phyloP scores from a whole-genome alignment of 352 stramenopile species.

The Phytophthora ohioensis region DNA sequence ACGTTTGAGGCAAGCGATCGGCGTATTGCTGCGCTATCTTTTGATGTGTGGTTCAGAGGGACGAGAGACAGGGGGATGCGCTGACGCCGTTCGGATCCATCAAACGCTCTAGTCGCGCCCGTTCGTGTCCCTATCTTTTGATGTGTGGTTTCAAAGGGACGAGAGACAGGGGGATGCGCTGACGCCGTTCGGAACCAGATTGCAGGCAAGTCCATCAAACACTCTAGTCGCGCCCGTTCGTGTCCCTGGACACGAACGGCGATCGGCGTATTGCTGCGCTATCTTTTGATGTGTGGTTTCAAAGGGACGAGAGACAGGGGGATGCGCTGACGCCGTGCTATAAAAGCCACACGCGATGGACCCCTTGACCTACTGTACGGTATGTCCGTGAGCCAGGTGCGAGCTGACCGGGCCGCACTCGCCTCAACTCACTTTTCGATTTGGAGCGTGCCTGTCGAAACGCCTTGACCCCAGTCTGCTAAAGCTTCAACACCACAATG shows the following conservation, averaged over 20 bases:
- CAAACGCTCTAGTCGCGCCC: too few relatives aligned
- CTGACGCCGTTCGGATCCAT: slow-evolving; percentile 8
- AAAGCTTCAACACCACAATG: slow-evolving; percentile 14
- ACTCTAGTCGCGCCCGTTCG: too few relatives aligned
- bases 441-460: slow-evolving; percentile 40
- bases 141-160: too few relatives aligned
- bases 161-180: too few relatives aligned
- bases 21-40: slow-evolving; percentile 32
- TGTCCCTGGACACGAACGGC: slow-evolving; percentile 10
- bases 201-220: too few relatives aligned
- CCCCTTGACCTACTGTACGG: too few relatives aligned
- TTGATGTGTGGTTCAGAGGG: slow-evolving; percentile 35
- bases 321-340: slow-evolving; percentile 10
- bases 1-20: slow-evolving; percentile 6
- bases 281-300: slow-evolving; percentile 42
- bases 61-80: slow-evolving; percentile 15
- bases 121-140: too few relatives aligned
- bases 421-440: slow-evolving; percentile 44
- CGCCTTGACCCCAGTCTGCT: not conserved
- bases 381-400: not conserved
- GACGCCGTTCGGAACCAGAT: too few relatives aligned
- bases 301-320: not conserved
- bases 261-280: slow-evolving; percentile 31
- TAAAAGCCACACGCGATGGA: too few relatives aligned
- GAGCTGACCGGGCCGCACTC: slow-evolving; percentile 6